Conservation (phyloP, 2,329 filamentous ascomycete genomes). For the Chaetothyriales sp. region DNA sequence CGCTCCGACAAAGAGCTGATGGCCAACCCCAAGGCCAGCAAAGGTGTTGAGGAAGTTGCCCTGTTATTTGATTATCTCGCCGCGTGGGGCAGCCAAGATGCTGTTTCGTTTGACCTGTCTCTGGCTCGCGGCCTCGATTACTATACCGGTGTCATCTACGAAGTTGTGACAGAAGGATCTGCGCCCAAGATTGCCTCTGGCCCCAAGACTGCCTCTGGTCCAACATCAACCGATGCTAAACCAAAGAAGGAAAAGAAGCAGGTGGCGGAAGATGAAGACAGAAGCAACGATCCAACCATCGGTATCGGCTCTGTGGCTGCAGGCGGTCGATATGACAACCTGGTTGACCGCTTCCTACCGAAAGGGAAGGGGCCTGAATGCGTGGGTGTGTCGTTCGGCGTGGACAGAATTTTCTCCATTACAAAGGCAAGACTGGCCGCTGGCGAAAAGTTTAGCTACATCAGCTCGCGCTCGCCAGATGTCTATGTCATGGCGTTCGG, state of each 20-base stretch:
- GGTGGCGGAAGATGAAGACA: conserved; percentile 46
- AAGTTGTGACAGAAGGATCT: conserved; percentile 70
- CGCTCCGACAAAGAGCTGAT: conserved; percentile 51
- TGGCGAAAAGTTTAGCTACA: conserved; percentile 36
- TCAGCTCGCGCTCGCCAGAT: conserved; percentile 42
- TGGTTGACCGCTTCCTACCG: conserved; percentile 85
- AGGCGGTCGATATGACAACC: conserved; percentile 79
- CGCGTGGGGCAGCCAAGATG: conserved; percentile 55
- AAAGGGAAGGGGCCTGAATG: conserved; percentile 69
- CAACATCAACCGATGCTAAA: conserved; percentile 22
- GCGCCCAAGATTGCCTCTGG: conserved; percentile 37
- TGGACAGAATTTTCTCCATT: conserved; percentile 90
- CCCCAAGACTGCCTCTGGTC: conserved; percentile 21
- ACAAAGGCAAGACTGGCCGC: conserved; percentile 61
- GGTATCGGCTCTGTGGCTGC: conserved; percentile 80
- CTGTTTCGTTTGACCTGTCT: conserved; percentile 76
- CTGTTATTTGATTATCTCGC: conserved; percentile 71
- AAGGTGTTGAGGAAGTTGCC: conserved; percentile 66
- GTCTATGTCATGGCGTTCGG: conserved; percentile 93
- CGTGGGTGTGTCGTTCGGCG: conserved; percentile 81
- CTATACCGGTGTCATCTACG: conserved; percentile 82
- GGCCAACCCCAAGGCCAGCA: conserved; percentile 59
- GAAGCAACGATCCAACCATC: conserved; percentile 62
- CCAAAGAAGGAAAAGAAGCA: conserved; percentile 40
- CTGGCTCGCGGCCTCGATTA: conserved; percentile 85